Conservation (phyloP, 352 stramenopile genomes). For the Phytophthora lateralis region DNA sequence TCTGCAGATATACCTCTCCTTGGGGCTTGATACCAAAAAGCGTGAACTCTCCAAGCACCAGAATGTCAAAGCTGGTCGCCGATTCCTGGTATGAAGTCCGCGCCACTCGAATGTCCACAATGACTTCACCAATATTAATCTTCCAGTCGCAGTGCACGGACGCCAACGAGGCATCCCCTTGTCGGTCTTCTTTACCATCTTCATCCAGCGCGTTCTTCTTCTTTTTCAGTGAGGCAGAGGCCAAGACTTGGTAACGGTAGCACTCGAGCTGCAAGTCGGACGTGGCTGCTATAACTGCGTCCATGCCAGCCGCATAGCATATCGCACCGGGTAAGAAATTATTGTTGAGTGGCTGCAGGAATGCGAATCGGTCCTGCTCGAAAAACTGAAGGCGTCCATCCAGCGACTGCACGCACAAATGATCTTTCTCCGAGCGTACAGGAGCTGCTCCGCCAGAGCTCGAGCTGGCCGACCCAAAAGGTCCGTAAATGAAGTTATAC, state of each 20-base stretch:
- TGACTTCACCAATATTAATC: slow-evolving; percentile 63
- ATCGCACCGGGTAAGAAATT: slow-evolving; percentile 83
- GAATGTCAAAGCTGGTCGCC: slow-evolving; percentile 73
- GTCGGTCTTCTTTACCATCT: slow-evolving; percentile 36
- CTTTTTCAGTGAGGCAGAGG: slow-evolving; percentile 74
- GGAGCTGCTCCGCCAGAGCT: slow-evolving; percentile 16
- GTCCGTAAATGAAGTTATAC: slow-evolving; percentile 88
- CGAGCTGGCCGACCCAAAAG: slow-evolving; percentile 59
- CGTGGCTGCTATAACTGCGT: slow-evolving; percentile 82
- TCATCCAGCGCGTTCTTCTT: slow-evolving; percentile 53
- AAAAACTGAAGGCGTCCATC: slow-evolving; percentile 93
- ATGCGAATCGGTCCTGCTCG: slow-evolving; percentile 90
- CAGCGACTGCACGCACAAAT: slow-evolving; percentile 91
- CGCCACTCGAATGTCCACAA: slow-evolving; percentile 66
- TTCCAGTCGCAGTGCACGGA: slow-evolving; percentile 72
- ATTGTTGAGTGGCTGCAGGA: slow-evolving; percentile 83
- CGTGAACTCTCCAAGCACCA: slow-evolving; percentile 83
- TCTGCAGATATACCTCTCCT: slow-evolving; percentile 81
- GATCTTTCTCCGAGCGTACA: slow-evolving; percentile 54
- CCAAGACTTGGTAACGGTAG: slow-evolving; percentile 88
- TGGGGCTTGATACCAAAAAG: slow-evolving; percentile 81
- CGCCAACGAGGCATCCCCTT: slow-evolving; percentile 21
- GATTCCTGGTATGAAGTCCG: slow-evolving; percentile 56
- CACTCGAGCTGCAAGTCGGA: slow-evolving; percentile 87
- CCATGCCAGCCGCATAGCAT: slow-evolving; percentile 79